Conservation (phyloP, 345 rosid genomes). For the Trapa bicornis region DNA sequence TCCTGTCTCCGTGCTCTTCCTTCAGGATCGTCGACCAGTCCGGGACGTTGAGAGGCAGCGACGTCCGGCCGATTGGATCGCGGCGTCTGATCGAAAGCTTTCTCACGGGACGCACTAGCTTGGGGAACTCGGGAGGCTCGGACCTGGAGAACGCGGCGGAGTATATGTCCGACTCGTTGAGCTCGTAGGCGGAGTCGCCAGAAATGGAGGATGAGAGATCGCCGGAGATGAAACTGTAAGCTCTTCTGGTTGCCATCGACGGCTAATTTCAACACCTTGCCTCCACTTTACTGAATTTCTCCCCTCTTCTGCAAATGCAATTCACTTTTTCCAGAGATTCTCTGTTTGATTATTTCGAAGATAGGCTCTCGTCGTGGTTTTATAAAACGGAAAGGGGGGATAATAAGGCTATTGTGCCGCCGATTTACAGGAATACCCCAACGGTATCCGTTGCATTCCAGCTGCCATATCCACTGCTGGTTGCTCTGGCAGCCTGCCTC, state of each 20-base stretch:
- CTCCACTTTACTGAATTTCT: too few species aligned
- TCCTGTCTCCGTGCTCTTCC: conserved; percentile 9
- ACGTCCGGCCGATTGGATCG: background rate
- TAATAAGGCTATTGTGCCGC: background rate
- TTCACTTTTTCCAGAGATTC: too few species aligned
- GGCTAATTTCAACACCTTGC: background rate
- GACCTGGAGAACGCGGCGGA: background rate
- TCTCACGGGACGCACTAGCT: background rate
- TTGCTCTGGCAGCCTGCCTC: too few species aligned
- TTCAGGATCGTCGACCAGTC: conserved; percentile 14
- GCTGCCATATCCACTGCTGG: background rate
- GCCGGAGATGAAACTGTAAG: background rate
- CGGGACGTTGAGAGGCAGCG: conserved; percentile 12
- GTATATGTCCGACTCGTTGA: conserved; percentile 10
- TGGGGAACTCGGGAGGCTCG: conserved; percentile 1
- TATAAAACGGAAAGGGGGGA: too few species aligned
- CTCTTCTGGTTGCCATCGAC: too few species aligned
- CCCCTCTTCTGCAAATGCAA: too few species aligned
- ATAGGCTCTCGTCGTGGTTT: too few species aligned
- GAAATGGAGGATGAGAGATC: background rate
- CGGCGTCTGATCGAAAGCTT: background rate
- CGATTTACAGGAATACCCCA: background rate
- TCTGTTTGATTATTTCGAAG: too few species aligned
- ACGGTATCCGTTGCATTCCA: too few species aligned
- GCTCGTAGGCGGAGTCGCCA: conserved; percentile 3